These are phyloP conservation scores for Psidium guajava DNA, from an alignment of 345 rosid species.

Conservation along the genomic window DNA sequence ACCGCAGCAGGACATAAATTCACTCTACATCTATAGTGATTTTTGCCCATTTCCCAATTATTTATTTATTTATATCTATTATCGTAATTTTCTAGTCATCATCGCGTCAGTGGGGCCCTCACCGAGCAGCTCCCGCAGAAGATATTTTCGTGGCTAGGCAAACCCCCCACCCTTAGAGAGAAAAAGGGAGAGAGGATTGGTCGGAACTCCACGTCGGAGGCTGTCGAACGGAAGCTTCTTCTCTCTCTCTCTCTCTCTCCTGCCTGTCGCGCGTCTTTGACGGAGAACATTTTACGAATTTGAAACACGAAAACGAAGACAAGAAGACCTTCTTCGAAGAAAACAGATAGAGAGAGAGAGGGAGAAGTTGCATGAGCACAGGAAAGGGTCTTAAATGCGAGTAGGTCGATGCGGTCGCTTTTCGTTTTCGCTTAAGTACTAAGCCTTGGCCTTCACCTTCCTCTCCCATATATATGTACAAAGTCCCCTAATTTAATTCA, in stretches of 20 bases:
- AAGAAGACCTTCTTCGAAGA: not conserved
- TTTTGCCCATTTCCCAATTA: not conserved
- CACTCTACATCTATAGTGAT: too few relatives aligned
- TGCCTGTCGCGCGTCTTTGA: not conserved
- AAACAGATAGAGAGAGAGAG: not conserved
- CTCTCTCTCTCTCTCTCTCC: not conserved
- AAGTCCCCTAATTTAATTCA: not conserved
- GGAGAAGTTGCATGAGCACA: not conserved
- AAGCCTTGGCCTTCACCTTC: not conserved
- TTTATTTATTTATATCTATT: not conserved
- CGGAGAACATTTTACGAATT: not conserved
- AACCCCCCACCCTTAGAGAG: not conserved
- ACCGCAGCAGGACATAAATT: not conserved
- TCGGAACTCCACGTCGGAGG: not conserved
- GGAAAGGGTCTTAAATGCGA: not conserved
- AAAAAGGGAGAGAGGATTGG: not conserved
- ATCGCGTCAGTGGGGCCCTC: not conserved
- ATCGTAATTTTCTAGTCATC: not conserved
- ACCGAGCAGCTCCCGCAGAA: not conserved
- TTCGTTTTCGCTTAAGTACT: not conserved
- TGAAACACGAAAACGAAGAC: not conserved
- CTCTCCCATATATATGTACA: not conserved
- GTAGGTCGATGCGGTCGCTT: constrained; percentile 4
- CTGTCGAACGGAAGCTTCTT: not conserved
- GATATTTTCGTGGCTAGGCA: not conserved